Evolutionary conservation across 2,329 filamentous ascomycete species (phyloP).

Genomic region (Talaromyces atroroseus): DNA sequence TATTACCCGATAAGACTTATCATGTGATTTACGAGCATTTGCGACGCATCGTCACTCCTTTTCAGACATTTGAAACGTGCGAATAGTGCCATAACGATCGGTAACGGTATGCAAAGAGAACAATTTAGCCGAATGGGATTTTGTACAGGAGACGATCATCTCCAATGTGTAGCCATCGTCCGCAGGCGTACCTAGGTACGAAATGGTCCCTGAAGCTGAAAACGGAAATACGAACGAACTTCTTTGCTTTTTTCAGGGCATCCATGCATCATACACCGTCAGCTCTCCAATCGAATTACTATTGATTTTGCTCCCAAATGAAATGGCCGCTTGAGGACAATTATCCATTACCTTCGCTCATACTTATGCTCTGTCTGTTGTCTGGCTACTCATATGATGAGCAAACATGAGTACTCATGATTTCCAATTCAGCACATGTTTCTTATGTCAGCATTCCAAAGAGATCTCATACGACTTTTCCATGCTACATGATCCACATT

Average conservation of each 20-base stretch:
- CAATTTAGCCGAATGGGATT: neutral
- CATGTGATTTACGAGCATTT: neutral
- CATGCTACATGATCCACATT: slow-evolving; percentile 9
- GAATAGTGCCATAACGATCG: neutral
- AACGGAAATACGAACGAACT: slow-evolving; percentile 2
- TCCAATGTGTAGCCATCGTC: neutral
- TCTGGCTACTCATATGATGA: neutral
- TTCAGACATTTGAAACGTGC: neutral
- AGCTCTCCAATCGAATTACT: neutral
- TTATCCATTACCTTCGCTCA: neutral
- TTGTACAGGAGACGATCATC: neutral
- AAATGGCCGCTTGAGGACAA: neutral
- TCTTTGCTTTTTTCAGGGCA: neutral
- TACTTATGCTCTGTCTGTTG: neutral
- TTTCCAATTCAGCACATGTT: neutral
- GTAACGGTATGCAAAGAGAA: too few relatives aligned
- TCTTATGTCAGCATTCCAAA: slow-evolving; percentile 9
- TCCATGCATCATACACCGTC: slow-evolving; percentile 5
- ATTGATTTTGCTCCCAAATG: neutral
- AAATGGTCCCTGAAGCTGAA: neutral
- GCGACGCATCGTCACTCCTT: neutral
- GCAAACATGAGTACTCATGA: neutral
- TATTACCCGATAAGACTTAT: neutral
- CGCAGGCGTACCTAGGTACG: neutral
- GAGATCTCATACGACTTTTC: slow-evolving; percentile 1